Evolutionary conservation across 2,329 filamentous ascomycete species (phyloP), one percentile per base, ranked within the genome.

Genomic region (Penicillium digitatum): DNA sequence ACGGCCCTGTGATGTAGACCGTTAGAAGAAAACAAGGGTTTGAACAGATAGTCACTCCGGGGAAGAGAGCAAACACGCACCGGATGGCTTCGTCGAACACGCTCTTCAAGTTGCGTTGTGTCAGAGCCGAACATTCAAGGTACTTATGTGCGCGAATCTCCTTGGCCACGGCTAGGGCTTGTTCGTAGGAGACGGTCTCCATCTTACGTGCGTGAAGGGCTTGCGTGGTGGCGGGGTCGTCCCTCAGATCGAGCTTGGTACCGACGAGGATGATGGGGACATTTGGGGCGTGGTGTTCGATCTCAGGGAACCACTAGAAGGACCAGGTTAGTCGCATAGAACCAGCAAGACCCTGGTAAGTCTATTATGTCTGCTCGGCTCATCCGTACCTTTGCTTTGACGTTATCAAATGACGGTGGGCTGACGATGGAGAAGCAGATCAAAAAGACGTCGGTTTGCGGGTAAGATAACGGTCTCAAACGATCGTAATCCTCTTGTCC

Each of bases 391-490:
- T 97, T 99, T 58, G 92, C 92, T 79, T 91, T 94, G 73, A 99
- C 93, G 85, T 99, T 99, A 78, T 97, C 94, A 71, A 96, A 97
- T 31, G 93, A 96, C 22, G 94, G 90, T 46, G 93, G 93, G 85
- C 89, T 95, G 77, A 96, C 92, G 71, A 97, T 95, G 63, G 92
- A 96, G 78, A 97, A 97, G 79, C 93, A 97, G 73, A 97, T 96
- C 64, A 97, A 81, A 77, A 97, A 97, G 46, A 97, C 94, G 70
- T 99, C 94, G 57, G 94, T 97, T 79, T 99, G 93, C 11, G 94
- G 94, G 77, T 97, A 99, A 39, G 93, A 97, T 58, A 99, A 85
- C 59, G 93, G 93, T 69, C 93, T 87, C 72, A 97, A 82, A 76
- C 93, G 84, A 74, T 97, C 93, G 79, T 97, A 97, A 82, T 97